Conservation (phyloP, 2,329 filamentous ascomycete species). For the Didymella lethalis region DNA sequence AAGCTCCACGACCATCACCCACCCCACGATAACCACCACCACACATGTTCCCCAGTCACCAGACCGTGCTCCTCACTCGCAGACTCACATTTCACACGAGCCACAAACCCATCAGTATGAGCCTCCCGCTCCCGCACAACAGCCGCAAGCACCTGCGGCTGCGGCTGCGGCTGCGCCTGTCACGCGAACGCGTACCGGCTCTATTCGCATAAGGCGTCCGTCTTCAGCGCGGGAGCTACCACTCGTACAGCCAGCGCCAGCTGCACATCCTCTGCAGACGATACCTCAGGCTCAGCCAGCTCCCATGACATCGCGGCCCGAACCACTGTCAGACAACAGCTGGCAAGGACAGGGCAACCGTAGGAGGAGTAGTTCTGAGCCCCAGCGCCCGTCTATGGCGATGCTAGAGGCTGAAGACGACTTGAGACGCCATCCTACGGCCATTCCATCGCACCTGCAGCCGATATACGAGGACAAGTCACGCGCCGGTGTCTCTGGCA, state of each 20-base stretch:
- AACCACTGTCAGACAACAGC: slow-evolving; percentile 18
- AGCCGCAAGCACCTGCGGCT: slow-evolving; percentile 23
- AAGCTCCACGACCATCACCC: slow-evolving; percentile 36
- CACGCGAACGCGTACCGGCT: slow-evolving; percentile 29
- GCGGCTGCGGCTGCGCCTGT: slow-evolving; percentile 19
- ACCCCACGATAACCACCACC: slow-evolving; percentile 44
- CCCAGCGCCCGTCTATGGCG: slow-evolving; percentile 38
- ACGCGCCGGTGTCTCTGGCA: slow-evolving; percentile 15
- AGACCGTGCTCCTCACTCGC: background rate
- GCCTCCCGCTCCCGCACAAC: background rate
- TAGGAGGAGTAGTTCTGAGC: slow-evolving; percentile 45
- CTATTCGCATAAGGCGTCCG: slow-evolving; percentile 42
- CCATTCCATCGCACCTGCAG: slow-evolving; percentile 37
- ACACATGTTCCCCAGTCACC: slow-evolving; percentile 21
- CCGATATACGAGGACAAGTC: slow-evolving; percentile 44
- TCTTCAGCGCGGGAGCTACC: slow-evolving; percentile 16
- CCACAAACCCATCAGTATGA: slow-evolving; percentile 2
- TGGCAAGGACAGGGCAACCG: slow-evolving; percentile 34
- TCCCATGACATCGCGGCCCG: slow-evolving; percentile 11
- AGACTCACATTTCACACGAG: slow-evolving; percentile 4
- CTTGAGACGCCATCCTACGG: slow-evolving; percentile 39
- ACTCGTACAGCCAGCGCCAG: slow-evolving; percentile 12
- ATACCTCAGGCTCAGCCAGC: slow-evolving; percentile 16
- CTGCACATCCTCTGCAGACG: slow-evolving; percentile 13
- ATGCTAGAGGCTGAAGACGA: slow-evolving; percentile 37